These are phyloP conservation scores for Eucalyptus curtisii DNA, from an alignment of 345 rosid species.

Conservation along the genomic window DNA sequence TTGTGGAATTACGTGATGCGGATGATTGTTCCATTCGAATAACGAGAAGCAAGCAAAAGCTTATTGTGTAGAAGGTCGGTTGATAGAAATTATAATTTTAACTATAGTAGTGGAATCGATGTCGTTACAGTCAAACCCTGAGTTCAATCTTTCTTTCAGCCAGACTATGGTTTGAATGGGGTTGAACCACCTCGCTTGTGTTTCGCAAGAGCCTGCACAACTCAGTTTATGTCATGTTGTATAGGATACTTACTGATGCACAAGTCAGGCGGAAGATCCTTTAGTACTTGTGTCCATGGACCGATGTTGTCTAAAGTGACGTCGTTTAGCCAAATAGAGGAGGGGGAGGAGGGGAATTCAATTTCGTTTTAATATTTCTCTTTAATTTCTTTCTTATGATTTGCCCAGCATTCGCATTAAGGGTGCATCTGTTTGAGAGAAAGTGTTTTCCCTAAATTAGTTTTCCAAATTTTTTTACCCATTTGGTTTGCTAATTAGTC, in stretches of 20 bases:
- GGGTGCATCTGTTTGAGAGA: no score
- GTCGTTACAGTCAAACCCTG: no score
- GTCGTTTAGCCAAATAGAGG: not conserved
- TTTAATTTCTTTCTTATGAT: not conserved
- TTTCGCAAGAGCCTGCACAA: not conserved
- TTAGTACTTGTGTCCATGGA: not conserved
- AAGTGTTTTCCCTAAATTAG: no score
- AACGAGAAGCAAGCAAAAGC: no score
- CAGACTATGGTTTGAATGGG: not conserved
- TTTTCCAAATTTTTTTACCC: no score
- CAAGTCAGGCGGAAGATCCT: not conserved
- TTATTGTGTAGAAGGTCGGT: no score
- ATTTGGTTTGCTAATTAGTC: no score
- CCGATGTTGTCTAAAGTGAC: not conserved
- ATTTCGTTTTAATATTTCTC: not conserved
- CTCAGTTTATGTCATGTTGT: not conserved
- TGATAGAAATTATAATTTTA: no score
- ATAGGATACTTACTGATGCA: not conserved
- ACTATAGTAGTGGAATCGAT: no score
- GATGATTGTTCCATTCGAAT: accelerated
- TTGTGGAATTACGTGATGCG: accelerated
- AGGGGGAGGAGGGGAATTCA: not conserved
- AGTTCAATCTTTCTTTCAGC: not conserved
- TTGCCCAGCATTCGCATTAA: not conserved
- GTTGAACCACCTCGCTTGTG: not conserved